Base-by-base conservation (phyloP, 192 early-diverging fungal species). In the Mortierella hygrophila region DNA sequence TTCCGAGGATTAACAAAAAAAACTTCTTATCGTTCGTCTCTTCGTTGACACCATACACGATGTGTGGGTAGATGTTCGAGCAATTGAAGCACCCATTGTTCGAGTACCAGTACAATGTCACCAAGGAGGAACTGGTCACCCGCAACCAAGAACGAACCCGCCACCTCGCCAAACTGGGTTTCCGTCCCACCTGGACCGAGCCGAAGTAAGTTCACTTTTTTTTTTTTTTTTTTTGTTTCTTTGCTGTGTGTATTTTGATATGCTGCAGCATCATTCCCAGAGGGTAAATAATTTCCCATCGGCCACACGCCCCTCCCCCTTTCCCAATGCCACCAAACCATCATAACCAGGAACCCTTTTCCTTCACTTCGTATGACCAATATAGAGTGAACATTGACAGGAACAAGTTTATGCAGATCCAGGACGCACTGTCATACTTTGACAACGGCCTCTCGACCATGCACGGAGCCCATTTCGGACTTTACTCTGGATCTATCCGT, bases 71-170 rank as follows among this genome's bases (percentile, higher is more conserved):
- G 76, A 70, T 40, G 52, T 77, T 77, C 47, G 76, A 77, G 0
- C 76, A 77, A 21, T 13, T 77, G 26, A 77, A 77, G 46, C 76
- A 77, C 15, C 68, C 76, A 16, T 35, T 77, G 65, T 77, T 77
- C 76, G 44, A 77, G n/a, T 77, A 69, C 76, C 68, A 77, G 35
- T 69, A 77, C 46, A 77, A 77, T 46, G 68, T 77, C 46, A 69
- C 76, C 46, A 77, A 77, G 37, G 76, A 77, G 18, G 76, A 77
- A 42, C 4, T 41, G 6, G 76, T 77, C 42, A 40, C 29, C n/a
- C 76, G 68, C 32, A 77, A 77, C 47, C 76, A 77, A 16, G 68
- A 49, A 4, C 60, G 76, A n/a, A 55, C 44, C 32, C 76, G 76
- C 15, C 47, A 77, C 16, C 44, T 70, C 44, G 60, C 65, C 20